Conservation (phyloP, 768 basidiomycete genomes). For the Fomitopsis pulvina region DNA sequence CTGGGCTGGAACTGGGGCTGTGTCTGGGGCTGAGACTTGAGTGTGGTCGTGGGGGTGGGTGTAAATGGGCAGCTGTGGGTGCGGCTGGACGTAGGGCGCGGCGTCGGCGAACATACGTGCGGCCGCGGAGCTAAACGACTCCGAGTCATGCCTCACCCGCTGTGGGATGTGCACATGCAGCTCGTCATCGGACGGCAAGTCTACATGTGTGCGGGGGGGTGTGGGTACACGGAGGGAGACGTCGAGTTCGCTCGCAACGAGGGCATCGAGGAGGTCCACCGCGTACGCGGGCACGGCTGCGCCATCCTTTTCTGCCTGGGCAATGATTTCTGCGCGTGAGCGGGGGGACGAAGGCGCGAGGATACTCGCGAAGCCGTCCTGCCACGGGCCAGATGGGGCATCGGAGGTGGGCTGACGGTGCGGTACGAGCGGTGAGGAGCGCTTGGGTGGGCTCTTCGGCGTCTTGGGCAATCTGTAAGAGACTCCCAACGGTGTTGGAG, state of each 20-base stretch:
- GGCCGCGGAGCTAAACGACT: background rate
- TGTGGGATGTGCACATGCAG: background rate
- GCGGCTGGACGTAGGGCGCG: no score
- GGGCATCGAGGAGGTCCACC: slow-evolving; percentile 34
- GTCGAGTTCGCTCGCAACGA: slow-evolving; percentile 15
- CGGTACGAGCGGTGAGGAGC: background rate
- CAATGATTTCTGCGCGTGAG: slow-evolving; percentile 31
- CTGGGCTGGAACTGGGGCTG: no score
- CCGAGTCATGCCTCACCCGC: background rate
- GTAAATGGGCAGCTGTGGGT: no score
- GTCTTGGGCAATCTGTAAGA: no score
- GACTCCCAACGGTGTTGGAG: no score
- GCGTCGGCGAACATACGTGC: background rate
- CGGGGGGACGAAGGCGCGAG: slow-evolving; percentile 17
- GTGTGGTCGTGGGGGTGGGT: no score
- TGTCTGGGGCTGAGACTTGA: no score
- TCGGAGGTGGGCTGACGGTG: background rate
- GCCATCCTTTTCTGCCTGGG: slow-evolving; percentile 25
- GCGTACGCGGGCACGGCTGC: slow-evolving; percentile 36
- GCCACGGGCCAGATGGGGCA: background rate
- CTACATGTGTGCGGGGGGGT: no score
- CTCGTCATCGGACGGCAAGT: no score
- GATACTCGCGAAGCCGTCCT: slow-evolving; percentile 4
- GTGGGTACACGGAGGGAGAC: slow-evolving; percentile 1
- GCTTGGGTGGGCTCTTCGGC: background rate